Evolutionary conservation across 1,284 basidiomycete genomes (phyloP).

Genomic region (Ustilago sp.): DNA sequence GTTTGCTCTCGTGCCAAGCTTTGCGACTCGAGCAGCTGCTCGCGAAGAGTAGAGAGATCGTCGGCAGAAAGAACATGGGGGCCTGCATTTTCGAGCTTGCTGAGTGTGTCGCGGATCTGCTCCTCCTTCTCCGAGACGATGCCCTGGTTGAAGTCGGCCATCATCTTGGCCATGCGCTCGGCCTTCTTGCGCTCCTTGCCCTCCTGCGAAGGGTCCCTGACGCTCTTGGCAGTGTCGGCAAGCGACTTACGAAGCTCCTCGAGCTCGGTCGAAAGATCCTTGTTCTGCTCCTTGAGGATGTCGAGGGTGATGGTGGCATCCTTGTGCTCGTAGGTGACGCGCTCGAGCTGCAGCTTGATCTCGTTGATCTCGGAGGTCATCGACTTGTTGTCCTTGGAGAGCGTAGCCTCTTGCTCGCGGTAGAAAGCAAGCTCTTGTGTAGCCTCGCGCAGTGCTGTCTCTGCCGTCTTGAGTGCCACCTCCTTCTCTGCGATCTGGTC

Average conservation of each 20-base stretch:
- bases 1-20: conserved; percentile 86
- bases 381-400: conserved; percentile 60
- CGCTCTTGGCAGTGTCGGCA: conserved; percentile 44
- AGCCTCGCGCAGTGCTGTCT: conserved; percentile 70
- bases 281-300: conserved; percentile 93
- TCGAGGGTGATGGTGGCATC: conserved; percentile 95
- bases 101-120: conserved; percentile 83
- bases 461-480: conserved; percentile 59
- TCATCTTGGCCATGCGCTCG: conserved; percentile 99
- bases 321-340: conserved; percentile 94
- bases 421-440: conserved; percentile 86
- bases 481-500: conserved; percentile 89
- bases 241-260: conserved; percentile 78
- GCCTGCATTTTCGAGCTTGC: conserved; percentile 78
- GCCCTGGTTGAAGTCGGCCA: conserved; percentile 89
- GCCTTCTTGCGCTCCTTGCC: conserved; percentile 99
- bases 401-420: conserved; percentile 78
- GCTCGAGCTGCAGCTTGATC: conserved; percentile 87
- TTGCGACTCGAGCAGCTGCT: conserved; percentile 90
- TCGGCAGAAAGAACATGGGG: conserved; percentile 73
- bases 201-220: conserved; percentile 76
- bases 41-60: conserved; percentile 82
- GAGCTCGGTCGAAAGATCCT: conserved; percentile 86
- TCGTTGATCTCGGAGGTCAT: conserved; percentile 80
- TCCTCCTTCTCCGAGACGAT: conserved; percentile 93